Base-by-base conservation (phyloP, 148 eudicot species). In the Rhododendron vialii region DNA sequence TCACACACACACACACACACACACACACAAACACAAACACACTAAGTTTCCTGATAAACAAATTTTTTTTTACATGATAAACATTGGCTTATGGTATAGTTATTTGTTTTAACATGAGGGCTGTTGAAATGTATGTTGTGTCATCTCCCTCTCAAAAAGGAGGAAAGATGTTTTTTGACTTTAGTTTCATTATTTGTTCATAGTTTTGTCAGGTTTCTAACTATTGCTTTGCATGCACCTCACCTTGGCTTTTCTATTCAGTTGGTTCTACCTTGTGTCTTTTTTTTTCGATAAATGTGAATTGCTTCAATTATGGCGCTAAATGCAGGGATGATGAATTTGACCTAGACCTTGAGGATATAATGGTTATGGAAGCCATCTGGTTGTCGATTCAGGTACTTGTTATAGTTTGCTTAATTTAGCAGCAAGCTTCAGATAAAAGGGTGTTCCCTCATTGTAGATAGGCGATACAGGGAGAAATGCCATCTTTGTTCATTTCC, bases 341-440 rank as follows among this genome's bases (percentile, higher is more conserved):
- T 90, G 98, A 94, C 87, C 86, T 94, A 85, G 96, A 97, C 91
- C 98, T 94, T 85, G 99, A 97, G 90, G 98, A 95, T 89, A 91
- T 97, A 78, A 97, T 97, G 99, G 95, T 97, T 48, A 95, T 95
- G 98, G 98, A 97, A 92, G 99, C 99, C 82, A 92, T 97, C 87
- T 97, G 99, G 99, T 91, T 94, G 88, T 97, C 99, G 67, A 94
- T 94, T 86, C 99, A 95, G 99, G 99, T 95, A 88, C 36, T 78
- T 59, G 20, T 80, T 28, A 22, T 71, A 36, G 36, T 26, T 35
- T 43, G 24, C 74, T 78, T 17, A 75, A 24, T 85, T 75, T 47
- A 50, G 80, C 33, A 55, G 24, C 13, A 76, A 35, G 85, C 77
- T 41, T 63, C 24, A 61, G 30, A 43, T 83, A 43, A 2, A 13